phyloP scores from a whole-genome alignment of 192 early-diverging fungal genomes.

The Dispira parvispora region DNA sequence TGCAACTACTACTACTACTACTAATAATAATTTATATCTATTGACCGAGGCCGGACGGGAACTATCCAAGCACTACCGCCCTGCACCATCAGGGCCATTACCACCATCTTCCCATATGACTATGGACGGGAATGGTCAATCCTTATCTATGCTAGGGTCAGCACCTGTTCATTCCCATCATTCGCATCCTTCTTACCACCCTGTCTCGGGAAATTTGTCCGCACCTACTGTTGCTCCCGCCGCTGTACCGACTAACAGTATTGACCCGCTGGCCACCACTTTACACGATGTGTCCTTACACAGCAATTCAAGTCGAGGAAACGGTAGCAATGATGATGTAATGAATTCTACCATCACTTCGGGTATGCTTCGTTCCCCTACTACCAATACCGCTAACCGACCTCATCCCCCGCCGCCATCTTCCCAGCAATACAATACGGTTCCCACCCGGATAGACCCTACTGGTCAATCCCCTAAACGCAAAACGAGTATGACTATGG shows the following conservation, averaged over 20 bases:
- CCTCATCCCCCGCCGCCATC: background rate
- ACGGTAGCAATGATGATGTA: too few relatives aligned
- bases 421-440: background rate
- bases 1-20: background rate
- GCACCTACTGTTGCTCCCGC: too few relatives aligned
- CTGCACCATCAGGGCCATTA: background rate
- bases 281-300: too few relatives aligned
- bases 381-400: background rate
- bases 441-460: background rate
- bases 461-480: background rate
- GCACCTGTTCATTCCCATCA: too few relatives aligned
- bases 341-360: too few relatives aligned
- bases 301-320: too few relatives aligned
- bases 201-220: too few relatives aligned
- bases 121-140: too few relatives aligned
- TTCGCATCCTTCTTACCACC: too few relatives aligned
- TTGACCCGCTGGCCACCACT: too few relatives aligned
- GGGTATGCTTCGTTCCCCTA: background rate
- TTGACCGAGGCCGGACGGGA: conserved; percentile 16
- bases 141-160: too few relatives aligned
- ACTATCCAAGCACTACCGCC: conserved; percentile 11
- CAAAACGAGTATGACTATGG: background rate
- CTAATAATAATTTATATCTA: conserved; percentile 15
- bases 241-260: too few relatives aligned
- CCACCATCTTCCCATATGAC: background rate